Conservation (phyloP, 495 filamentous ascomycete genomes). For the Cercophora newfieldiana region DNA sequence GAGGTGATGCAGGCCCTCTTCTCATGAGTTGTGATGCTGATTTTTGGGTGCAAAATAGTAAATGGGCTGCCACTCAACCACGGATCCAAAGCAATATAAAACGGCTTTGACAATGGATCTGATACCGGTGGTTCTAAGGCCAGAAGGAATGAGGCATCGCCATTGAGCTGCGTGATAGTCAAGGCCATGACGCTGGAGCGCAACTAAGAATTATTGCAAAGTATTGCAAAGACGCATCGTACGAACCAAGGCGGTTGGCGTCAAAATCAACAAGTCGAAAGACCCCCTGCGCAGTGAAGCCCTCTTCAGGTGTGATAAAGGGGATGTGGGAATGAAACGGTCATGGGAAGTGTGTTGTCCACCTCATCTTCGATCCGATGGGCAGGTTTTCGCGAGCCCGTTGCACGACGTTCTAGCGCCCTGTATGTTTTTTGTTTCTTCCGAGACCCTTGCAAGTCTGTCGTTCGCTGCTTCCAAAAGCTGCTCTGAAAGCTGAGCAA, state of each 20-base stretch:
- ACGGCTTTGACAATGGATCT: conserved; percentile 46
- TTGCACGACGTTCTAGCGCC: neutral
- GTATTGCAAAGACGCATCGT: neutral
- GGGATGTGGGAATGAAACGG: neutral
- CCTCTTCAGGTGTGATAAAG: neutral
- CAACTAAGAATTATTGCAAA: neutral
- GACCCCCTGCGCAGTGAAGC: neutral
- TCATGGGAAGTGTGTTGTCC: neutral
- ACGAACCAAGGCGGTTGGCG: neutral
- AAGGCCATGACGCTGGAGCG: conserved; percentile 55
- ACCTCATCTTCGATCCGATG: neutral
- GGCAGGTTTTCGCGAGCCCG: neutral
- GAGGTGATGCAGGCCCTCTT: conserved; percentile 57
- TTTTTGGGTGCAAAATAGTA: conserved; percentile 59
- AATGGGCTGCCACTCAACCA: conserved; percentile 67
- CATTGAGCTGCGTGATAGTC: conserved; percentile 65
- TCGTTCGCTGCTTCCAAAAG: neutral
- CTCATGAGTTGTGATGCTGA: conserved; percentile 58
- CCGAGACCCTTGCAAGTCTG: neutral
- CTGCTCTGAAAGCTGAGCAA: neutral
- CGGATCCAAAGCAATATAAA: conserved; percentile 69
- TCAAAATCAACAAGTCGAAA: neutral
- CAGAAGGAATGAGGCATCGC: conserved; percentile 69
- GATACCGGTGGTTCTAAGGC: conserved; percentile 55
- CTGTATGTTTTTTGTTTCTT: neutral